Evolutionary conservation across 768 basidiomycete species (phyloP), one percentile per base, ranked within the genome.

Genomic region (Gyrodon lividus): DNA sequence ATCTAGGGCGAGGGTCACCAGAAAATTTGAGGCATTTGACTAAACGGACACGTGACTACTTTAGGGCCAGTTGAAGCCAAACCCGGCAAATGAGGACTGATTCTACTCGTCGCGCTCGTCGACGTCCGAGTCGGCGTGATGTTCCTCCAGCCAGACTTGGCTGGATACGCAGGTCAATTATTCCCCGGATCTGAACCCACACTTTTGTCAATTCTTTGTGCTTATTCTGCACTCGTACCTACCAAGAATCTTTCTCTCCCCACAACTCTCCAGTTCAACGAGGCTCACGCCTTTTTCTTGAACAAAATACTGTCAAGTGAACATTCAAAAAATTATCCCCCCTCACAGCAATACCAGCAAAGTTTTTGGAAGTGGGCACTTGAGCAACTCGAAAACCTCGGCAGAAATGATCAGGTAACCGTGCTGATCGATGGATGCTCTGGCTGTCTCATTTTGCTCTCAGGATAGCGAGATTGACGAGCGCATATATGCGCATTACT

Each of bases 351-450:
- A 56, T 89, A 86, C 56, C 87, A 86, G 54, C 70, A 70, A 43
- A 53, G 63, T 2, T 92, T 89, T 62, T 91, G 87, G 87, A 91
- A 90, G 68, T 85, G 84, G 80, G 74, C 72, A 1, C 77, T 90
- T 17, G 60, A 65, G 19, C 63, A 72, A 33, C 70, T 91, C 33
- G 89, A 89, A 66, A 59, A 20, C 12, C 48, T 77, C 53, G 48
- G 62, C 14, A 52, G 52, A 42, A 48, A 57, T 17, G 67, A 72
- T n/a, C 78, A 85, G 75, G 84, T 76, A 74, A 74, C 58, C 76
- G 69, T 44, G 26, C 5, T 16, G 17, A 41, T 51, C 30, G 34
- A 45, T 23, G 12, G 0, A 6, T 16, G 5, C 12, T 8, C 9
- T 31, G 10, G 26, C 17, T 16, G 12, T 31, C 49, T 59, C 49